Conservation (phyloP, 179 eudicot species). For the Heliamphora pulchella region DNA sequence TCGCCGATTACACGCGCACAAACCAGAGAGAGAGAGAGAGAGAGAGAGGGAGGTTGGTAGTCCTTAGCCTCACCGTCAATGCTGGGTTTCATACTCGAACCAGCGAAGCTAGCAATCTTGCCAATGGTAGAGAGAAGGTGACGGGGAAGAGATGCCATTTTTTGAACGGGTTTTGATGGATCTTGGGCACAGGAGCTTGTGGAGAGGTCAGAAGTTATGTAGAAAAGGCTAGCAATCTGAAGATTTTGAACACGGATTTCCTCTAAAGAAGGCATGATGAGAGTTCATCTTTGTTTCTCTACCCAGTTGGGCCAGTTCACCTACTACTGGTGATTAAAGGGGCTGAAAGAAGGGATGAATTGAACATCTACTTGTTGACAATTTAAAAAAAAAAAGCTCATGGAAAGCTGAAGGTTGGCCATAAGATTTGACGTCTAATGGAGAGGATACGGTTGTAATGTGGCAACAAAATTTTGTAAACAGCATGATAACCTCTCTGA, state of each 20-base stretch:
- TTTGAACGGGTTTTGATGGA: too few relatives aligned
- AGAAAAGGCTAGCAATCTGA: conserved; percentile 1
- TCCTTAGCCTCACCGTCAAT: too few relatives aligned
- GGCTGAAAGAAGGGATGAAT: neutral
- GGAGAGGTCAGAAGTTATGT: conserved; percentile 1
- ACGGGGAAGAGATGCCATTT: too few relatives aligned
- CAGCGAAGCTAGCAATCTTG: too few relatives aligned
- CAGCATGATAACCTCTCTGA: neutral
- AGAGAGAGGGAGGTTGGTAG: too few relatives aligned
- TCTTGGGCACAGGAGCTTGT: too few relatives aligned
- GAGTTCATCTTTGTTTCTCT: neutral
- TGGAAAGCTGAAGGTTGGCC: neutral
- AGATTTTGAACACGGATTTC: neutral
- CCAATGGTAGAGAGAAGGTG: too few relatives aligned
- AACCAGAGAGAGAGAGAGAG: too few relatives aligned
- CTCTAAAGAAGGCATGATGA: neutral
- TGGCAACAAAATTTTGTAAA: neutral
- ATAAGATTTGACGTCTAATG: neutral
- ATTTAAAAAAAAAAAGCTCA: neutral
- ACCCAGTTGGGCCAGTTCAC: neutral
- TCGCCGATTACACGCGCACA: too few relatives aligned
- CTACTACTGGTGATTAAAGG: neutral
- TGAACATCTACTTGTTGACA: neutral
- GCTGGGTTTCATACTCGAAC: too few relatives aligned
- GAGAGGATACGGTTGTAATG: neutral